Evolutionary conservation across 208 protist genomes (phyloP).

Genomic region (Trypanosoma avium): DNA sequence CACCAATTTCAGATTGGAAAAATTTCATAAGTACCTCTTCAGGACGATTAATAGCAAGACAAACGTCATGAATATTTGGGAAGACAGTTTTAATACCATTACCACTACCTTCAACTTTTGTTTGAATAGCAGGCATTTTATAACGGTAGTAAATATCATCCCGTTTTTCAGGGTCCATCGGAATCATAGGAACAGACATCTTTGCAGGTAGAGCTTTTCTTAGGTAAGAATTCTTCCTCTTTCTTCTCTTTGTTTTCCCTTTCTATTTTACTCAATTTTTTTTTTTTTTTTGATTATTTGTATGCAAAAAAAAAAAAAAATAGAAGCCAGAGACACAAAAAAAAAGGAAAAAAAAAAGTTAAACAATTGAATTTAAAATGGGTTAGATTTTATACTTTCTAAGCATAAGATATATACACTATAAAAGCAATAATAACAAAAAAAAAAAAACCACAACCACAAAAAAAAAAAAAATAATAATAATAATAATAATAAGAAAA

Average conservation of each 20-base stretch:
- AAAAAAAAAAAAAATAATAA: conserved; percentile 14
- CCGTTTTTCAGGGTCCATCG: conserved; percentile 88
- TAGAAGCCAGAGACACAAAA: not conserved
- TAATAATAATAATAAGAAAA: conserved; percentile 1
- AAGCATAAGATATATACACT: not conserved
- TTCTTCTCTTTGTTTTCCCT: conserved; percentile 1
- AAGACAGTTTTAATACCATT: conserved; percentile 95
- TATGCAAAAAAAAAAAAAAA: conserved; percentile 23
- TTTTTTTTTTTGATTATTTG: too few species aligned
- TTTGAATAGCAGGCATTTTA: conserved; percentile 91
- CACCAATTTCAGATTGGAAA: conserved; percentile 86
- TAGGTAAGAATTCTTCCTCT: not conserved
- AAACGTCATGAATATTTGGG: conserved; percentile 93
- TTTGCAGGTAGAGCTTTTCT: conserved; percentile 4
- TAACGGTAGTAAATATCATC: conserved; percentile 93
- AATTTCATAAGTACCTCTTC: conserved; percentile 90
- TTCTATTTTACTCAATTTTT: not conserved
- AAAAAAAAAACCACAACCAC: not conserved
- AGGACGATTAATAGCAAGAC: conserved; percentile 82
- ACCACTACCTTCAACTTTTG: conserved; percentile 92
- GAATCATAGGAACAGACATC: conserved; percentile 78
- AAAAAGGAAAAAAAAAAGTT: not conserved
- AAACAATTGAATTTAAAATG: not conserved
- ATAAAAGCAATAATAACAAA: conserved; percentile 8
- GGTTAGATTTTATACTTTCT: too few species aligned